Conservation (phyloP, 805 yeast genomes). For the Yamadazyma nakazawae region DNA sequence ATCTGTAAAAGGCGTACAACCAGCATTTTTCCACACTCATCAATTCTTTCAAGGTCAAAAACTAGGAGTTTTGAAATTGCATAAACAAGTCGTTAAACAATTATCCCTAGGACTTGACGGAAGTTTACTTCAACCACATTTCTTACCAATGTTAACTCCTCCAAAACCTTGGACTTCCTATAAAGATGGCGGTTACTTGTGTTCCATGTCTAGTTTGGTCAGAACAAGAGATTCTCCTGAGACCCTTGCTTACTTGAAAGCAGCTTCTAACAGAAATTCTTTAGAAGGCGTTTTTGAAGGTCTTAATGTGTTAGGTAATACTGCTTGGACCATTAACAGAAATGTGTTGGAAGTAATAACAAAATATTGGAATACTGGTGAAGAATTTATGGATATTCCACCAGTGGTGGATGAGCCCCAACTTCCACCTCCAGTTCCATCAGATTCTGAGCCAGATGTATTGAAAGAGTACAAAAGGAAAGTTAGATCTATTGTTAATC, state of each 20-base stretch:
- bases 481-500: conserved; percentile 55
- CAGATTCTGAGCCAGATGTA: conserved; percentile 68
- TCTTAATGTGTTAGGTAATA: conserved; percentile 76
- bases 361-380: conserved; percentile 84
- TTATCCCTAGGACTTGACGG: conserved; percentile 63
- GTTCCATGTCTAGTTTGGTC: conserved; percentile 59
- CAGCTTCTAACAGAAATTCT: conserved; percentile 70
- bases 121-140: conserved; percentile 77
- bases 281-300: conserved; percentile 73
- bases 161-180: conserved; percentile 88
- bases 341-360: conserved; percentile 65
- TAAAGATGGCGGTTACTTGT: conserved; percentile 82
- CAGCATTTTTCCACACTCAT: conserved; percentile 88
- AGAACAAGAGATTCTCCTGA: conserved; percentile 85
- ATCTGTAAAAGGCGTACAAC: conserved; percentile 67
- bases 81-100: conserved; percentile 61
- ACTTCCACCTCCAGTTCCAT: conserved; percentile 49
- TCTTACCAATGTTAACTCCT: conserved; percentile 84
- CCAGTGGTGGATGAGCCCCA: conserved; percentile 43
- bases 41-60: conserved; percentile 77
- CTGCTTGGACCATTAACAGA: conserved; percentile 91
- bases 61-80: conserved; percentile 77
- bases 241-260: conserved; percentile 81
- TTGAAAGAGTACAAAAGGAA: conserved; percentile 65
- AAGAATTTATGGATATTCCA: conserved; percentile 71